A percentile compares a stretch with the other conserved stretches of the same genome.
These are phyloP conservation scores for Metarhizium anisopliae DNA, from an alignment of 2,329 filamentous ascomycete genomes.

Conservation along the genomic window DNA sequence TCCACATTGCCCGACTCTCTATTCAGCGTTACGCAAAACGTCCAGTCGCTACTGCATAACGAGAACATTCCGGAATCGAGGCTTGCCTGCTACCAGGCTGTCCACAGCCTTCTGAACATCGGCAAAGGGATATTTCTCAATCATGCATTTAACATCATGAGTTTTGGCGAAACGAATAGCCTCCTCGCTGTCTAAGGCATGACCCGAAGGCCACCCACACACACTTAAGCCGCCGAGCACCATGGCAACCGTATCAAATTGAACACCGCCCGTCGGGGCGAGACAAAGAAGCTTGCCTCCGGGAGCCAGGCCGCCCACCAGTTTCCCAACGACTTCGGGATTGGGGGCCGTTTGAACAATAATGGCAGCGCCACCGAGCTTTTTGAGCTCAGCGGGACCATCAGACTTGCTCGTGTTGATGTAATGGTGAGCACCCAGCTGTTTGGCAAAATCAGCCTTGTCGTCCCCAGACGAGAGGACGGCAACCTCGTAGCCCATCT, in stretches of 20 bases:
- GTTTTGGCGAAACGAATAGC: slow-evolving; percentile 55
- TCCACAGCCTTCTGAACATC: slow-evolving; percentile 38
- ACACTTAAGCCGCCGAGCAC: slow-evolving; percentile 48
- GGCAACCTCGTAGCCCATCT: slow-evolving; percentile 67
- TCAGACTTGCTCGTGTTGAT: slow-evolving; percentile 44
- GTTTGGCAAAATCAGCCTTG: slow-evolving; percentile 58
- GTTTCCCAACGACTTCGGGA: slow-evolving; percentile 40
- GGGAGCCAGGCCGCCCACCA: slow-evolving; percentile 44
- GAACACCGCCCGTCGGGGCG: slow-evolving; percentile 37
- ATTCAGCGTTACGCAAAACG: too few species aligned
- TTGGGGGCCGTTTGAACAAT: slow-evolving; percentile 57
- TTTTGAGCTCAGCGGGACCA: slow-evolving; percentile 30
- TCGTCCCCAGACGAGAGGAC: slow-evolving; percentile 57
- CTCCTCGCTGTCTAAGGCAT: slow-evolving; percentile 54
- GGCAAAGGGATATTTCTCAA: slow-evolving; percentile 54
- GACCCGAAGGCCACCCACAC: slow-evolving; percentile 54
- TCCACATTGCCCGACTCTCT: too few species aligned
- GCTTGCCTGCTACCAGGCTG: slow-evolving; percentile 29
- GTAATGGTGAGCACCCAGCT: slow-evolving; percentile 35
- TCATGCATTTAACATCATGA: slow-evolving; percentile 54
- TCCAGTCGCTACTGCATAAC: slow-evolving; percentile 18
- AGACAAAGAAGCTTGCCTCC: slow-evolving; percentile 53
- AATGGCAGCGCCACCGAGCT: slow-evolving; percentile 52
- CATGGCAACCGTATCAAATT: slow-evolving; percentile 32
- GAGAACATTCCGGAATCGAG: slow-evolving; percentile 36